These are phyloP conservation scores for Persicaria maculosa DNA, from an alignment of 148 eudicot species.

Conservation along the genomic window DNA sequence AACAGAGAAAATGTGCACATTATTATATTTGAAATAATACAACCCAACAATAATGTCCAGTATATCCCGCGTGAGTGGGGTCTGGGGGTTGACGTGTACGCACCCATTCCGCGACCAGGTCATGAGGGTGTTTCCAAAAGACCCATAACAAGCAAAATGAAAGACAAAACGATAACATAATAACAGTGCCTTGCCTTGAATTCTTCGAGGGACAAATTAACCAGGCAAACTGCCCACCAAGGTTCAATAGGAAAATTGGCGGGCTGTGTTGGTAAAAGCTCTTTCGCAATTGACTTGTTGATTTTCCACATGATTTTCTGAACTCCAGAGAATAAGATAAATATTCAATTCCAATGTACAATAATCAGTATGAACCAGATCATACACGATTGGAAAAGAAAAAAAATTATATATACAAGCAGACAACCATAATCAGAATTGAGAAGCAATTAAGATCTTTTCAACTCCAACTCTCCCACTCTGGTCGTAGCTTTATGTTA, in stretches of 20 bases:
- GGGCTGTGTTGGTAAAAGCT: conserved; percentile 80
- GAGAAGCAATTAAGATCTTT: neutral
- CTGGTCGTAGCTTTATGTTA: no score
- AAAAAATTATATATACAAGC: neutral
- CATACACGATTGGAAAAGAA: neutral
- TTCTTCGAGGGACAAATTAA: conserved; percentile 95
- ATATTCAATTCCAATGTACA: conserved; percentile 16
- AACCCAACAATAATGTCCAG: no score
- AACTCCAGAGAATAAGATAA: conserved; percentile 34
- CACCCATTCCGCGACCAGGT: no score
- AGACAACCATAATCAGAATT: neutral
- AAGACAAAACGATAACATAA: neutral
- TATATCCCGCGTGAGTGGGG: no score
- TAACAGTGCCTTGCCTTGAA: conserved; percentile 56
- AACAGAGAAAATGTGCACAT: neutral
- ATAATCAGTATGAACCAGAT: neutral
- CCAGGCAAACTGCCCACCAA: conserved; percentile 99
- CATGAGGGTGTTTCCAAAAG: no score
- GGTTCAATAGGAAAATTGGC: conserved; percentile 85
- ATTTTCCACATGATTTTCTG: conserved; percentile 99
- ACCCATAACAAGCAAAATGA: neutral
- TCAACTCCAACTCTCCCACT: no score
- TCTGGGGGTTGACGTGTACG: no score
- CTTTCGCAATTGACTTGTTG: conserved; percentile 95
- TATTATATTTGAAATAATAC: neutral